Conservation (phyloP, 1,139 yeast genomes). For the Blastobotrys indianensis region DNA sequence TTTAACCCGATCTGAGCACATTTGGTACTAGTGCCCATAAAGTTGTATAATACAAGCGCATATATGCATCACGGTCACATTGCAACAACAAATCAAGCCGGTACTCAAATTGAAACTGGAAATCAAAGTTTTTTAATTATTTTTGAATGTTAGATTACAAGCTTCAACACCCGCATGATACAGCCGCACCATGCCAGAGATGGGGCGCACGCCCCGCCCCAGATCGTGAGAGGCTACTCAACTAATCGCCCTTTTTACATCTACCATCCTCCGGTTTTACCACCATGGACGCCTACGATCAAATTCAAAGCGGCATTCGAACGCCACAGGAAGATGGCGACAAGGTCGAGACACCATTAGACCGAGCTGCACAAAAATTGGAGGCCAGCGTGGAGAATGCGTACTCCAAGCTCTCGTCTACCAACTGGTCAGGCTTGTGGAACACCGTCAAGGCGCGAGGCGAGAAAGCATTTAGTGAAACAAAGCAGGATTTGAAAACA, state of each 20-base stretch:
- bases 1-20: too few relatives aligned
- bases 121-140: too few relatives aligned
- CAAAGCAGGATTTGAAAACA: slow-evolving; percentile 29
- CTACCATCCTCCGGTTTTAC: neutral
- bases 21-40: too few relatives aligned
- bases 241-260: neutral
- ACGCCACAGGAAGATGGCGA: slow-evolving; percentile 13
- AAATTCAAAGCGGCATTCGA: slow-evolving; percentile 17
- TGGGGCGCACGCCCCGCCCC: neutral
- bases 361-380: slow-evolving; percentile 38
- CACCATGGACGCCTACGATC: slow-evolving; percentile 26
- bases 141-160: too few relatives aligned
- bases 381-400: slow-evolving; percentile 52
- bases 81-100: too few relatives aligned
- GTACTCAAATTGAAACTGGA: too few relatives aligned
- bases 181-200: too few relatives aligned
- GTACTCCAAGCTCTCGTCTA: slow-evolving; percentile 36
- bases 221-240: neutral
- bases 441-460: slow-evolving; percentile 35
- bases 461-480: slow-evolving; percentile 41
- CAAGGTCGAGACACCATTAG: slow-evolving; percentile 18
- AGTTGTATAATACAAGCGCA: too few relatives aligned
- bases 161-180: too few relatives aligned
- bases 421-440: slow-evolving; percentile 36
- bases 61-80: too few relatives aligned